These are phyloP conservation scores for Lignosus rhinocerotis DNA, from an alignment of 1,284 basidiomycete genomes.

Conservation along the genomic window DNA sequence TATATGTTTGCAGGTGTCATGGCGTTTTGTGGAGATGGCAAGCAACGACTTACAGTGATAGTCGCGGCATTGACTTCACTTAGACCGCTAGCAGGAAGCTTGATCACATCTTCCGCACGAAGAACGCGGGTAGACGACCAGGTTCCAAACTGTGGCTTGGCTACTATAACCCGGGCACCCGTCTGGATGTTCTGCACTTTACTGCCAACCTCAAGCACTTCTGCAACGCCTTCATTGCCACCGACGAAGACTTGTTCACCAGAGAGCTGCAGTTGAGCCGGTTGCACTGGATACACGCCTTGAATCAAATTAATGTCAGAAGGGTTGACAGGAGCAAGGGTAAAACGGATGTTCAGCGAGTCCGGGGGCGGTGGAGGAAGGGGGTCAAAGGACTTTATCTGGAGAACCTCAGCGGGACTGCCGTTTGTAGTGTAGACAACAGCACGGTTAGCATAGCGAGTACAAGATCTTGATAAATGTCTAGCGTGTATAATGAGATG, in stretches of 20 bases:
- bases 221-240: conserved; percentile 81
- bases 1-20: conserved; percentile 28
- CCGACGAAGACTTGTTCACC: conserved; percentile 55
- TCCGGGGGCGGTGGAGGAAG: conserved; percentile 53
- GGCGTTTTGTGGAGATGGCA: background rate
- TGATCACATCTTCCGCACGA: conserved; percentile 54
- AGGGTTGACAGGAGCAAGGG: conserved; percentile 82
- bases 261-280: conserved; percentile 36
- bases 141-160: conserved; percentile 69
- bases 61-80: conserved; percentile 72
- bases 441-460: conserved; percentile 49
- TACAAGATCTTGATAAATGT: conserved; percentile 17
- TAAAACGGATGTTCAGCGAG: conserved; percentile 65
- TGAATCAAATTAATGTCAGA: conserved; percentile 82
- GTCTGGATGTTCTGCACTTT: conserved; percentile 49
- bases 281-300: conserved; percentile 77
- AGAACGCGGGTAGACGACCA: conserved; percentile 73
- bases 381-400: conserved; percentile 49
- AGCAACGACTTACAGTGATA: conserved; percentile 52
- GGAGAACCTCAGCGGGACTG: conserved; percentile 59
- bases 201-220: conserved; percentile 60
- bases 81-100: conserved; percentile 52
- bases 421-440: conserved; percentile 65
- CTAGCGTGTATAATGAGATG: background rate
- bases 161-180: conserved; percentile 78